Base-by-base conservation (phyloP, 495 filamentous ascomycete genomes). In the Cladorrhinum samala region DNA sequence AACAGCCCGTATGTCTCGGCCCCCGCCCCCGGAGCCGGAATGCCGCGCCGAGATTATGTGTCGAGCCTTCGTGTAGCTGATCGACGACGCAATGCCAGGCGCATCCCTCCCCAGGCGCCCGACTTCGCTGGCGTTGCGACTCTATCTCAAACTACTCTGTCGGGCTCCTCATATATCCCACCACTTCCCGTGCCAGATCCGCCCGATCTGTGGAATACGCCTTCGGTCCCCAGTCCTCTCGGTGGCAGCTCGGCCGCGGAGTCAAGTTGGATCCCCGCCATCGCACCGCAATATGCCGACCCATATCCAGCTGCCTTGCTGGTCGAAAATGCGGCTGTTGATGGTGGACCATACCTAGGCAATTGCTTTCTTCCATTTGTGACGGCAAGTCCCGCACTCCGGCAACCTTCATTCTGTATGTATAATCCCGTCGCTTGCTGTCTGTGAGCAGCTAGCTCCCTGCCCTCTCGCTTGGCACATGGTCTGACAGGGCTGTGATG, bases 1-100 rank as follows among this genome's bases (percentile, higher is more conserved):
- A 21, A 27, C 44, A 50, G 24, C 9, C 49, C 50, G 49, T 57
- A 56, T 2, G 54, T 45, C 25, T 38, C 9, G n/a, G 13, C 27
- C 41, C 19, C 40, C 6, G 27, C 11, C 9, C 7, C 6, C 11
- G 47, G 4, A 9, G 11, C n/a, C 13, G 18, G 20, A 47, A n/a
- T 50, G 7, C 17, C 23, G 8, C 8, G 11, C 7, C 19, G 7
- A 9, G 42, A 45, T 23, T 7, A 8, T n/a, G 19, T 11, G 5
- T n/a, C 16, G 2, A 7, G 7, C 6, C 16, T 17, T 17, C 42
- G 16, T 17, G 6, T 45, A 19, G 39, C 39, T 41, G 39, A 45
- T 18, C 16, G 16, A 20, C 16, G 19, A 45, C 42, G 19, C 16
- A 45, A 19, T 17, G 13, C 11, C 16, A 23, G 16, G 6, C 42